Conservation (phyloP, 345 rosid genomes). For the Reutealis trisperma region DNA sequence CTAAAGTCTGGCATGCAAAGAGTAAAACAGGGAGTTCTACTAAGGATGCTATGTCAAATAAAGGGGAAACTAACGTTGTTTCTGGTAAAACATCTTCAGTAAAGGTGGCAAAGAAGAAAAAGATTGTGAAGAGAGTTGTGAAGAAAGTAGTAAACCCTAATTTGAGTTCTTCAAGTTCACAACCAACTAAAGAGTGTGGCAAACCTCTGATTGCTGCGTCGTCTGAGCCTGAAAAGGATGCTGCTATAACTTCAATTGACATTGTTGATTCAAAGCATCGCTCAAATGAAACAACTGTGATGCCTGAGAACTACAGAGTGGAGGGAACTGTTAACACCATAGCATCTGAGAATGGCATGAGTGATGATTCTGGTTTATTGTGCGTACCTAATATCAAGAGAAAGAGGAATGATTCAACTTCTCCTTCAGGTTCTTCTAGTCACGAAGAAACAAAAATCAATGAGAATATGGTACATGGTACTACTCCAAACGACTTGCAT, state of each 20-base stretch:
- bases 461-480: conserved; percentile 27
- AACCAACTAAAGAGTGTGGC: conserved; percentile 22
- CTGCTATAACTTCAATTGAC: conserved; percentile 25
- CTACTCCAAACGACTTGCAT: conserved; percentile 12
- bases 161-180: conserved; percentile 21
- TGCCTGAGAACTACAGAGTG: conserved; percentile 29
- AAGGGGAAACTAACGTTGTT: conserved; percentile 35
- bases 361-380: conserved; percentile 17
- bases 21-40: conserved; percentile 21
- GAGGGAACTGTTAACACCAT: conserved; percentile 29
- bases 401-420: conserved; percentile 31
- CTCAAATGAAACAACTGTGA: conserved; percentile 26
- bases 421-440: conserved; percentile 34
- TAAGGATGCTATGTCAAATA: conserved; percentile 30
- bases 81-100: conserved; percentile 31
- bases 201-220: conserved; percentile 22
- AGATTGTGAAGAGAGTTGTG: conserved; percentile 44
- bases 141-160: conserved; percentile 34
- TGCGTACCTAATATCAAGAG: conserved; percentile 26
- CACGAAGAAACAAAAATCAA: conserved; percentile 35
- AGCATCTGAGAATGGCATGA: conserved; percentile 27
- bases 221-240: conserved; percentile 23
- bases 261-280: conserved; percentile 29
- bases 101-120: conserved; percentile 59
- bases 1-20: conserved; percentile 28